Base-by-base conservation (phyloP, 2,329 filamentous ascomycete genomes). In the Pleoardoris graminearum region DNA sequence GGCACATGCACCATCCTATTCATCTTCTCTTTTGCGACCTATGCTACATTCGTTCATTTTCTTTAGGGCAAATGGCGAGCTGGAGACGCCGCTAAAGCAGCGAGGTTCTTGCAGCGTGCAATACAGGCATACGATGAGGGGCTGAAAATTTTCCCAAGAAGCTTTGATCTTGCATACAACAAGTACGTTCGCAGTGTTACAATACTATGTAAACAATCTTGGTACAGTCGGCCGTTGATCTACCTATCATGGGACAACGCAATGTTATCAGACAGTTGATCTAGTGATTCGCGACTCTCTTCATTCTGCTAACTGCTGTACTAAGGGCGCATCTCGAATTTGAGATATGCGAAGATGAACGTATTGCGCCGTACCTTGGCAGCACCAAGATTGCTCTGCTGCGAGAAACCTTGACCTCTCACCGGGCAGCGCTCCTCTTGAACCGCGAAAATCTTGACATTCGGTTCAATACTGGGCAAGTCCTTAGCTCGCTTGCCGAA, bases 121-220 rank as follows among this genome's bases (percentile, higher is more conserved):
- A 80, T 89, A 47, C 81, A 87, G 46, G 78, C 80, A 38, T 91
- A 90, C 64, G 81, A 85, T 56, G 79, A 83, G 48, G 88, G 85
- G 11, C 67, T 90, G 27, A 74, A 75, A 43, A 82, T 77, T 54
- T 85, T 84, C 65, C 85, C 86, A 1, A 65, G 68, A 8, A 85
- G 80, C 17, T 86, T 90, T 71, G 88, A 90, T 71, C 77, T 90
- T 30, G 86, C 87, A 10, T 90, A 90, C 69, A 90, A 90, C 70
- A 89, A 88, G 83, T 86, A 71, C 61, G 80, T 73, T 5, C 8
- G 4, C 48, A 27, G 7, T 17, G n/a, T n/a, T n/a, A n/a, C n/a
- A n/a, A n/a, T n/a, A n/a, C n/a, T n/a, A n/a, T n/a, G n/a, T n/a
- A n/a, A n/a, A n/a, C n/a, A n/a, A n/a, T n/a, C n/a, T n/a, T n/a